Evolutionary conservation across 768 basidiomycete genomes (phyloP).

Genomic region (Hypsizygus marmoreus): DNA sequence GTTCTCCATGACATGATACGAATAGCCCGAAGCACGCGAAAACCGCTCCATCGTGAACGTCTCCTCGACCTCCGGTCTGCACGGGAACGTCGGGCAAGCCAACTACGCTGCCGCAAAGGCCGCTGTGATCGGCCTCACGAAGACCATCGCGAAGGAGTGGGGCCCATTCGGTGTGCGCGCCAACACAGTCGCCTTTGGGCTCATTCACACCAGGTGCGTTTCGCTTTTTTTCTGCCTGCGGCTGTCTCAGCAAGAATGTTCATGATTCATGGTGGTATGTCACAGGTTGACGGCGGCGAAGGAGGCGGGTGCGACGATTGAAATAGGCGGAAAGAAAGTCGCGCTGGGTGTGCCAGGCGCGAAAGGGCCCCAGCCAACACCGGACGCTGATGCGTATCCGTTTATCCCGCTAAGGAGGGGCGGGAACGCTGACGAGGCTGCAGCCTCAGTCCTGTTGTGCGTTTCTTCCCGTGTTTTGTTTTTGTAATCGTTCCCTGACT

Average conservation of each 20-base stretch:
- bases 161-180: slow-evolving; percentile 80
- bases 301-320: slow-evolving; percentile 73
- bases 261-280: slow-evolving; percentile 4
- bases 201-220: slow-evolving; percentile 71
- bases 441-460: slow-evolving; percentile 74
- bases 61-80: slow-evolving; percentile 79
- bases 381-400: slow-evolving; percentile 37
- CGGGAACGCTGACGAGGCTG: slow-evolving; percentile 75
- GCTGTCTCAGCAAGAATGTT: background rate
- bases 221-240: background rate
- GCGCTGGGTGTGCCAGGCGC: slow-evolving; percentile 76
- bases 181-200: slow-evolving; percentile 79
- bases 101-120: slow-evolving; percentile 84
- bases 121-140: slow-evolving; percentile 77
- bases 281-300: slow-evolving; percentile 82
- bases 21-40: slow-evolving; percentile 54
- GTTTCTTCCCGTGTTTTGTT: slow-evolving; percentile 34
- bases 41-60: slow-evolving; percentile 82
- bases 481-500: slow-evolving; percentile 9
- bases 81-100: slow-evolving; percentile 85
- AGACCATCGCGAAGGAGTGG: slow-evolving; percentile 90
- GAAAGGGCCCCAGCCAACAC: slow-evolving; percentile 33
- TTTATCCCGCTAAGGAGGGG: slow-evolving; percentile 67
- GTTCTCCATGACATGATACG: background rate
- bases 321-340: slow-evolving; percentile 83